A percentile compares a stretch with the other conserved stretches of the same genome.
Conservation (phyloP, 2,329 filamentous ascomycete species). For the Trichoderma endophyticum region DNA sequence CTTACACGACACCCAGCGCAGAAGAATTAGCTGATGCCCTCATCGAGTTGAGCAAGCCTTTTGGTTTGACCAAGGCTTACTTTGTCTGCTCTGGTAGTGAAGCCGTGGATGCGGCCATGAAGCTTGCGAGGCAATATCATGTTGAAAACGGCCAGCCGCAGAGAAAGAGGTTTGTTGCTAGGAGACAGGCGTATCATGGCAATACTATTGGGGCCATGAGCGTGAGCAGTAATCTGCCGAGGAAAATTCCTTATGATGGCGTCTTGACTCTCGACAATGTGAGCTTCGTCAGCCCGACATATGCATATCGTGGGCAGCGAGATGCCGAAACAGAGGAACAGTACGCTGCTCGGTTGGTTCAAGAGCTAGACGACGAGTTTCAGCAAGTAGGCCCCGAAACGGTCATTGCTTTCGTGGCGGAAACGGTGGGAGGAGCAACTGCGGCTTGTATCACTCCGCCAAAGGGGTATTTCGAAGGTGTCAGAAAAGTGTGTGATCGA, state of each 20-base stretch:
- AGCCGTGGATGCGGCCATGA: conserved; percentile 48
- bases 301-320: conserved; percentile 57
- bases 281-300: conserved; percentile 63
- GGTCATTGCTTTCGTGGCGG: conserved; percentile 69
- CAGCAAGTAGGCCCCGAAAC: conserved; percentile 59
- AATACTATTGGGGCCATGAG: conserved; percentile 61
- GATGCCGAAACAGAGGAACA: conserved; percentile 51
- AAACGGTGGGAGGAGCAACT: conserved; percentile 67
- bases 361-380: conserved; percentile 67
- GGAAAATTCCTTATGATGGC: conserved; percentile 58
- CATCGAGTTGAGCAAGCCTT: conserved; percentile 33
- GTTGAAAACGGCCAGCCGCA: conserved; percentile 38
- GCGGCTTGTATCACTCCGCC: conserved; percentile 66
- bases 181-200: conserved; percentile 46
- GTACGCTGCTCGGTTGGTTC: conserved; percentile 59
- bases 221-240: conserved; percentile 58
- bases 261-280: conserved; percentile 40
- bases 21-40: conserved; percentile 36
- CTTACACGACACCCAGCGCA: conserved; percentile 51
- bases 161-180: conserved; percentile 39
- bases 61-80: conserved; percentile 38
- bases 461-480: conserved; percentile 65
- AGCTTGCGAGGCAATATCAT: conserved; percentile 48
- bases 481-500: conserved; percentile 65
- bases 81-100: conserved; percentile 35